Evolutionary conservation across 2,329 filamentous ascomycete species (phyloP).

Genomic region (Cladophialophora carrionii): DNA sequence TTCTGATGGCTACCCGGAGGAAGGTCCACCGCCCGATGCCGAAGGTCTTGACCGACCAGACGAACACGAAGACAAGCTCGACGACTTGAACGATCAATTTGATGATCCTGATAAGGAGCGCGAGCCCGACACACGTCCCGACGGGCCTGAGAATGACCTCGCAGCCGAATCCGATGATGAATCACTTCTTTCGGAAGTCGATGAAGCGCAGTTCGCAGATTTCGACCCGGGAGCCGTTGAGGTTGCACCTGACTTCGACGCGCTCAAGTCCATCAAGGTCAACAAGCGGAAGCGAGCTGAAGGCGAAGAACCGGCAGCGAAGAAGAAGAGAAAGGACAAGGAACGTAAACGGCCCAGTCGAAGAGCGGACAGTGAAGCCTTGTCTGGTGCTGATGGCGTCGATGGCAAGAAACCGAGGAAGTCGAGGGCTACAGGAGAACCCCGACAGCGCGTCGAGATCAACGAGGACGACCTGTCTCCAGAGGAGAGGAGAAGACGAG

Average conservation of each 20-base stretch:
- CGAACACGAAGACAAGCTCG: constrained; percentile 38
- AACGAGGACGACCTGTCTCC: constrained; percentile 79
- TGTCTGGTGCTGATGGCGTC: constrained; percentile 55
- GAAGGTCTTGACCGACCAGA: constrained; percentile 50
- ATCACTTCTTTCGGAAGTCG: constrained; percentile 65
- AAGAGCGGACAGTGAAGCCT: constrained; percentile 60
- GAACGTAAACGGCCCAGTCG: constrained; percentile 60
- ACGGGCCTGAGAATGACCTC: constrained; percentile 43
- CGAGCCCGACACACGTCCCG: constrained; percentile 21
- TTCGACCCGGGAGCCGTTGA: constrained; percentile 65
- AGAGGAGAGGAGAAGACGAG: constrained; percentile 69
- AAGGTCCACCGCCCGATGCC: constrained; percentile 37
- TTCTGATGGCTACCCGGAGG: constrained; percentile 27
- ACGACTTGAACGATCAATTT: constrained; percentile 33
- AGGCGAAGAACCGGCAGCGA: constrained; percentile 67
- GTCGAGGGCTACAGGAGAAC: constrained; percentile 54
- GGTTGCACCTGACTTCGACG: constrained; percentile 65
- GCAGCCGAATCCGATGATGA: constrained; percentile 59
- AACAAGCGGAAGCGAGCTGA: constrained; percentile 68
- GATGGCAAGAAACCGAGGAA: constrained; percentile 59
- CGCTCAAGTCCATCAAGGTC: constrained; percentile 63
- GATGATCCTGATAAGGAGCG: constrained; percentile 35
- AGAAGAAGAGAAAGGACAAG: constrained; percentile 66
- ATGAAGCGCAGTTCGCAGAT: constrained; percentile 67
- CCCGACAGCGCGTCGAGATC: constrained; percentile 61